Evolutionary conservation across 257 asterid genomes (phyloP), one percentile per base, ranked within the genome.

Genomic region (Jasminum sambac): DNA sequence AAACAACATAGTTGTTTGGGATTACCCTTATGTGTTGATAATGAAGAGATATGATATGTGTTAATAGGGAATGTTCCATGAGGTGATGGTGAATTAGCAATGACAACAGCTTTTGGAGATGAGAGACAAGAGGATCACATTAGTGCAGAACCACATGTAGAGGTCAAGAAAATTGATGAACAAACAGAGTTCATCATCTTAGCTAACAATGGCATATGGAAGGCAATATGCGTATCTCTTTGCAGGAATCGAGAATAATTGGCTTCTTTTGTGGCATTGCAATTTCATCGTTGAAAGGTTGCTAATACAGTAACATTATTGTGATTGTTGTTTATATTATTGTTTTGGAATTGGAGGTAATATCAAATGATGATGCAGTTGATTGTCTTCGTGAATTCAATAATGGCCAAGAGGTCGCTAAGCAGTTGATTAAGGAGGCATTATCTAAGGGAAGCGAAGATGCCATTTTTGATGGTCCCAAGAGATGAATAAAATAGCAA

Each of bases 161-260:
- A 40, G 0, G 69, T 72, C 6, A 65, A 66, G 76, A 69, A 26
- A 21, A 67, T 84, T 1, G 74, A 74, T 34, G 73, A 42, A 2
- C 76, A 77, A 1, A 72, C 48, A 0, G 75, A 81, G 11, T 77
- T 46, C 50, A 34, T 85, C 40, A 72, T 85, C 50, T 61, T 88
- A 48, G 90, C 91, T 1, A 88, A 90, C 63, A 86, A 86, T 76
- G 90, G 91, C 55, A 69, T 84, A 43, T 88, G 91, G 87, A 84
- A 88, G 84, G 91, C 83, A 60, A 55, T 55, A 55, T 26, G 11
- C 5, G 16, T 55, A 19, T 2, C 61, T 6, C 26, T 17, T 17
- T 19, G 19, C 61, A 8, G 38, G 36, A 36, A 5, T 11, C 8
- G 6, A 8, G 21, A 12, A 24, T 16, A 12, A 7, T 21, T 25